Evolutionary conservation across 352 stramenopile species (phyloP).

Genomic region (Phytophthora pluvialis): DNA sequence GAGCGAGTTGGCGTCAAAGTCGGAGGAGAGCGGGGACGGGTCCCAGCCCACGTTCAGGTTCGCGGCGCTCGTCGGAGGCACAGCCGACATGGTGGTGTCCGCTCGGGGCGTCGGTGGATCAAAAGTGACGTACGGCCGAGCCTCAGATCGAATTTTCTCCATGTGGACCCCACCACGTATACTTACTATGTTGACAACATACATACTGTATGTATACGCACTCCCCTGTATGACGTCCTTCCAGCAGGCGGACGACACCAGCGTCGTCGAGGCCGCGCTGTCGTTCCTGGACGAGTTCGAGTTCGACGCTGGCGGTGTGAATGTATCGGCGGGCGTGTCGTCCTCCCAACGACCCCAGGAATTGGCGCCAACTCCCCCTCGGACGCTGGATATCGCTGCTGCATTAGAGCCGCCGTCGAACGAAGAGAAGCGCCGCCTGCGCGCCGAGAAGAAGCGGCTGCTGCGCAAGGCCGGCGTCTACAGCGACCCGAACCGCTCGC

Average conservation of each 20-base stretch:
- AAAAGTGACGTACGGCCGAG: constrained; percentile 9
- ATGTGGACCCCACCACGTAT: neutral
- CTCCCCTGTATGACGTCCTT: constrained; percentile 7
- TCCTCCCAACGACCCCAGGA: constrained; percentile 1
- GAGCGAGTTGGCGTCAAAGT: constrained; percentile 49
- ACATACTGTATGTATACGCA: neutral
- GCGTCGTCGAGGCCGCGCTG: constrained; percentile 27
- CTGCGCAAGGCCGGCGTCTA: constrained; percentile 21
- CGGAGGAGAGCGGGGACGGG: constrained; percentile 36
- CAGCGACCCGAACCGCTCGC: constrained; percentile 34
- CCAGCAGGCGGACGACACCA: constrained; percentile 18
- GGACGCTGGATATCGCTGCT: neutral
- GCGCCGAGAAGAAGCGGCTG: constrained; percentile 21
- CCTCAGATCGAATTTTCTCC: constrained; percentile 30
- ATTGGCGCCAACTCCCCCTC: neutral
- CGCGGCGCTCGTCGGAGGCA: constrained; percentile 28
- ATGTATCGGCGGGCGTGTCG: neutral
- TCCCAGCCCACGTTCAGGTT: constrained; percentile 60
- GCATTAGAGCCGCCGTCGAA: neutral
- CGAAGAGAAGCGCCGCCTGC: constrained; percentile 18
- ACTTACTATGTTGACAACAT: no score
- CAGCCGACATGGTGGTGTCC: constrained; percentile 21
- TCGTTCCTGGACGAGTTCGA: constrained; percentile 41
- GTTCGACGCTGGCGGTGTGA: neutral
- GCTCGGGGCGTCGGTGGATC: constrained; percentile 2